Base-by-base conservation (phyloP, 495 filamentous ascomycete genomes). In the Aeminium ludgeri region DNA sequence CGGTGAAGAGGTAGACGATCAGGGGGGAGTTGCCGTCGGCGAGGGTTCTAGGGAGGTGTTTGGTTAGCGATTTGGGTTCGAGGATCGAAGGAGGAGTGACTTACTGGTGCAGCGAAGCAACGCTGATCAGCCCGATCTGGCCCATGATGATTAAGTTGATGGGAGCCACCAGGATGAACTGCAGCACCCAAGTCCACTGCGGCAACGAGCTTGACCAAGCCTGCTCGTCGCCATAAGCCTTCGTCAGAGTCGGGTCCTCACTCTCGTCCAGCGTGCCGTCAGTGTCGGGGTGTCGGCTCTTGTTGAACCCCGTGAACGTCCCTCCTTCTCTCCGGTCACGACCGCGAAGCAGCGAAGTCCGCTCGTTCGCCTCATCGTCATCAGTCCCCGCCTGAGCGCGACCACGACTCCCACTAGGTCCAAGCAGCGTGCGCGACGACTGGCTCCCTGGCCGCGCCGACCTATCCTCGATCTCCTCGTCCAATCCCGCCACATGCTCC, bases 151-250 rank as follows among this genome's bases (percentile, higher is more conserved):
- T 76, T 43, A 93, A 65, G 29, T 71, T 66, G 33, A 94, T 71
- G 1, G 87, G 86, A 0, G 73, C 77, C 10, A 84, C 65, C 29
- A 94, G 49, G 5, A 97, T 62, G 46, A 95, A 82, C 55, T 96
- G 83, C 15, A 86, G 48, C 27, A 86, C 55, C 89, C 89, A 97
- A 17, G 76, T 71, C 78, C 79, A 93, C 20, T 67, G 68, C 1
- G 84, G 86, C 30, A 97, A 56, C 16, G 69, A 65, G 18, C 68
- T 70, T 45, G 80, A 87, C 89, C 89, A 96, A 3, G 67, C 52
- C 54, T 97, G 89, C 52, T 97, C 87, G 34, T 69, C 62, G n/a
- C 70, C 72, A 48, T 80, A 92, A 4, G 81, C 67, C 11, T 65
- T 62, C 0, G 63, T 58, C 8, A 58, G 45, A 16, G 20, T 28